Base-by-base conservation (phyloP, 306 rosid species). In the Trifolium pratense region DNA sequence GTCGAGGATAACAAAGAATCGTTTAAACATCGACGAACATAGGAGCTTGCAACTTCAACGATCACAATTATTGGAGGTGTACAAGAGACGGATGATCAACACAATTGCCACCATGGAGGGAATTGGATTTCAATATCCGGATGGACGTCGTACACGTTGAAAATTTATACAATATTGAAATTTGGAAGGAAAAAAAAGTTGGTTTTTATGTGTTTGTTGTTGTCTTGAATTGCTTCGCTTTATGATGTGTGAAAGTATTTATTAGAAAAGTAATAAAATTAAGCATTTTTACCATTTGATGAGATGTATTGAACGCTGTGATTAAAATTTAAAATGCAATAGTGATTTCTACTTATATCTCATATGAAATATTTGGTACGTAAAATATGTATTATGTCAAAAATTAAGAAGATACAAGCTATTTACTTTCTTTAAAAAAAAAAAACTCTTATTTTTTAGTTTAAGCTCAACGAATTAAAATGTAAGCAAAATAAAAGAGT, bases 21-120 rank as follows among this genome's bases (percentile, higher is more conserved):
- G 69, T 16, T 89, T 93, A 1, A 78, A 76, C 10, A 71, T 81
- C 15, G 90, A 87, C 7, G 79, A 87, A 15, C 86, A 88, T 3
- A 86, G 89, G 9, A 87, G 85, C 71, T 84, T 84, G 74, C 72
- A 79, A 73, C 68, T 89, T 80, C 92, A 85, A 63, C 73, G 90
- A 9, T 85, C 89, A 6, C 53, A 86, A 51, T 78, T 81, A 26
- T 18, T 78, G 74, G 88, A 89, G 84, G 62, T 90, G 17, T 53
- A 75, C 70, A 89, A 85, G 82, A 87, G 87, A 66, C 71, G 92
- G 34, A 40, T 85, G 82, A 89, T 66, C 65, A 85, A 91, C 57
- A 91, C 96, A 0, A 85, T 91, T 14, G 93, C 86, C 1, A 84
- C 91, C 23, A 66, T 91, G 65, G 91, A 85, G 79, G 82, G 87